Evolutionary conservation across 192 early-diverging fungal genomes (phyloP).

Genomic region (Gonapodya prolifera): DNA sequence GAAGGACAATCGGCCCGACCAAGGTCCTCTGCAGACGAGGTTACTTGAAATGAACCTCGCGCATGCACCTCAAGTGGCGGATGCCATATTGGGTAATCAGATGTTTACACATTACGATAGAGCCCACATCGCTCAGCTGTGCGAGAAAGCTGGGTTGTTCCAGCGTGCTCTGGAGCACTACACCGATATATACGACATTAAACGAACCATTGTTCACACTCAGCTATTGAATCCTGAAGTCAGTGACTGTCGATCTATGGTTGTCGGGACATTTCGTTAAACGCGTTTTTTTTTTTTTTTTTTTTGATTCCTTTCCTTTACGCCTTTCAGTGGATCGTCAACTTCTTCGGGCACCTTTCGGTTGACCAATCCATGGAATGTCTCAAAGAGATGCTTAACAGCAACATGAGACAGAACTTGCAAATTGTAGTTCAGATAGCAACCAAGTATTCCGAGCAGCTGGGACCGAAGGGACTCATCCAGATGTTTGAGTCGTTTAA

Average conservation of each 20-base stretch:
- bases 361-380: conserved; percentile 96
- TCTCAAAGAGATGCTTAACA: conserved; percentile 82
- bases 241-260: background rate
- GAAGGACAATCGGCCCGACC: conserved; percentile 83
- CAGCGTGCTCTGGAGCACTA: conserved; percentile 95
- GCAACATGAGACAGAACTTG: conserved; percentile 88
- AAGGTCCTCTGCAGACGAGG: conserved; percentile 84
- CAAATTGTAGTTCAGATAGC: conserved; percentile 91
- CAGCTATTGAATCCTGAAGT: conserved; percentile 65
- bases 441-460: conserved; percentile 93
- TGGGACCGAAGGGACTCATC: conserved; percentile 78
- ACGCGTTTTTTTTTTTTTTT: background rate
- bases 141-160: conserved; percentile 95
- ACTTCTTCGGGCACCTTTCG: conserved; percentile 89
- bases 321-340: conserved; percentile 57
- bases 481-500: conserved; percentile 84
- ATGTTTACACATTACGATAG: conserved; percentile 96
- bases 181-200: conserved; percentile 91
- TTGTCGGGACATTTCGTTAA: background rate
- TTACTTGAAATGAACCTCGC: conserved; percentile 96
- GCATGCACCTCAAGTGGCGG: conserved; percentile 94
- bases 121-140: conserved; percentile 76
- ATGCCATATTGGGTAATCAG: conserved; percentile 91
- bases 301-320: background rate
- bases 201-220: conserved; percentile 84